Evolutionary conservation across 208 protist genomes (phyloP).

Genomic region (Zelonia costaricensis): DNA sequence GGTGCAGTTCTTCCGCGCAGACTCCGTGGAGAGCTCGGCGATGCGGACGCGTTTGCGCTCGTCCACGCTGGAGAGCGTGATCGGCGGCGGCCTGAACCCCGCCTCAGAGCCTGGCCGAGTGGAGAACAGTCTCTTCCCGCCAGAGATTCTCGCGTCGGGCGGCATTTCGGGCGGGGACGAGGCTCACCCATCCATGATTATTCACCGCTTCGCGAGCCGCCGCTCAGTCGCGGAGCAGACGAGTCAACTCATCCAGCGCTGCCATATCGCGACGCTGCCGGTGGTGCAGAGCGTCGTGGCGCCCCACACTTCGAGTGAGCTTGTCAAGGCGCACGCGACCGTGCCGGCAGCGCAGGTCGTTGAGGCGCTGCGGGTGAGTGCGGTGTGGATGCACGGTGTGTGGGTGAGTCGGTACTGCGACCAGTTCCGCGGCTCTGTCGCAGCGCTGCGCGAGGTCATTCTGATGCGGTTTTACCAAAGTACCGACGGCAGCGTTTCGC

Average conservation of each 20-base stretch:
- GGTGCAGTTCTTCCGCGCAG: constrained; percentile 48
- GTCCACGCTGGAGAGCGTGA: constrained; percentile 32
- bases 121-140: constrained; percentile 79
- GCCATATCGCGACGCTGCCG: constrained; percentile 63
- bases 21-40: constrained; percentile 60
- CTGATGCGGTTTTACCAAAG: constrained; percentile 71
- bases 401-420: constrained; percentile 65
- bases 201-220: constrained; percentile 62
- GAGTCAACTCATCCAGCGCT: constrained; percentile 48
- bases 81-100: not conserved
- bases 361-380: constrained; percentile 43
- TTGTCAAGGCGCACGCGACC: constrained; percentile 18
- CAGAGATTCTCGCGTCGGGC: constrained; percentile 72
- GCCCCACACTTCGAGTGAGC: constrained; percentile 26
- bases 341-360: constrained; percentile 40
- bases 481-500: constrained; percentile 42
- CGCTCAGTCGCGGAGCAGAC: constrained; percentile 61
- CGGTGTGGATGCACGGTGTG: constrained; percentile 84
- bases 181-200: constrained; percentile 34
- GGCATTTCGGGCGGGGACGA: constrained; percentile 78
- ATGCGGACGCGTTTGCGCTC: constrained; percentile 48
- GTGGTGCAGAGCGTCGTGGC: constrained; percentile 23
- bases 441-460: constrained; percentile 75
- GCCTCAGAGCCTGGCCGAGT: constrained; percentile 3
- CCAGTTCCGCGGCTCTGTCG: constrained; percentile 61